Evolutionary conservation across 495 filamentous ascomycete species (phyloP).

Genomic region (Talaromyces proteolyticus): DNA sequence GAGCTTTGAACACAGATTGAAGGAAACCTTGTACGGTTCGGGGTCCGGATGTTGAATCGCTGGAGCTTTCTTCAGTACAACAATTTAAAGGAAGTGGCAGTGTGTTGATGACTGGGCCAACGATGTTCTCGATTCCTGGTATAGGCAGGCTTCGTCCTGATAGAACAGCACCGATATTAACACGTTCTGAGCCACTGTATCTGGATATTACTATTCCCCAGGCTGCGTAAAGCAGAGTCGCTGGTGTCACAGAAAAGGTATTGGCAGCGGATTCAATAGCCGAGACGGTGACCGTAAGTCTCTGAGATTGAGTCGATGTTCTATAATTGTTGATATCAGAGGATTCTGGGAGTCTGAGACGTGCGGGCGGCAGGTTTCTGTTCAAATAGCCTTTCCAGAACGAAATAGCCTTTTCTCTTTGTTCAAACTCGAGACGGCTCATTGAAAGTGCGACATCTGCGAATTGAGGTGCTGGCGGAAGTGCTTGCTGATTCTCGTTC

Average conservation of each 20-base stretch:
- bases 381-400: background rate
- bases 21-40: no score
- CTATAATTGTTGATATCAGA: background rate
- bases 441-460: background rate
- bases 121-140: constrained; percentile 8
- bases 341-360: background rate
- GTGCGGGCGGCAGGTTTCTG: background rate
- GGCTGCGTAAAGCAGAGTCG: constrained; percentile 14
- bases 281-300: background rate
- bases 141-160: constrained; percentile 20
- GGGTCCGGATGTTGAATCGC: no score
- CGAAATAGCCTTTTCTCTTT: background rate
- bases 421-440: background rate
- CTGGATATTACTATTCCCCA: constrained; percentile 18
- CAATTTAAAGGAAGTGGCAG: constrained; percentile 12
- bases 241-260: background rate
- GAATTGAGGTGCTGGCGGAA: background rate
- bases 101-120: constrained; percentile 24
- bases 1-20: background rate
- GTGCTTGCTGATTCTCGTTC: constrained; percentile 7
- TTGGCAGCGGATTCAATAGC: constrained; percentile 5
- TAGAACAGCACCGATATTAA: constrained; percentile 19
- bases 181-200: constrained; percentile 11
- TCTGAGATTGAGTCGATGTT: background rate
- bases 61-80: background rate